Evolutionary conservation across 2,329 filamentous ascomycete genomes (phyloP).

Genomic region (Knufia fluminis): DNA sequence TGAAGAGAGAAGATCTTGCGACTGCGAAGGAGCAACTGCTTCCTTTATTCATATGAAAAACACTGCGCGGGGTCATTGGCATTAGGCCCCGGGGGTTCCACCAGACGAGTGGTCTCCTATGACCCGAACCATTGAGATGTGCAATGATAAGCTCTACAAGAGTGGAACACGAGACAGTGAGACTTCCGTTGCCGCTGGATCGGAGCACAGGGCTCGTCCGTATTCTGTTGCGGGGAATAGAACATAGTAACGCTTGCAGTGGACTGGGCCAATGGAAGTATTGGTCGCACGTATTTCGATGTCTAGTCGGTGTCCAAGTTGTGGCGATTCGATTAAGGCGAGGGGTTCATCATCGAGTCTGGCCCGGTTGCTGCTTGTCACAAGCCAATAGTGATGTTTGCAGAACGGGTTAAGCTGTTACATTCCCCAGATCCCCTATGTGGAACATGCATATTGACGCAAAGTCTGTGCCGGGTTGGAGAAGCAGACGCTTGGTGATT

Average conservation of each 20-base stretch:
- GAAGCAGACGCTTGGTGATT: not conserved
- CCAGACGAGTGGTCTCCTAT: slow-evolving; percentile 18
- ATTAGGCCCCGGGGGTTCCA: not conserved
- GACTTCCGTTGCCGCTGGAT: slow-evolving; percentile 4
- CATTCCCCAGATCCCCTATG: not conserved
- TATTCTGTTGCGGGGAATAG: slow-evolving; percentile 2
- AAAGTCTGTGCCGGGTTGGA: not conserved
- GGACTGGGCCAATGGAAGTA: slow-evolving; percentile 7
- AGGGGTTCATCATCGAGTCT: slow-evolving; percentile 7
- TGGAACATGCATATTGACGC: slow-evolving; percentile 1
- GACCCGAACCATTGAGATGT: slow-evolving; percentile 19
- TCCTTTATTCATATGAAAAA: slow-evolving; percentile 19
- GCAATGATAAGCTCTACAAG: not conserved
- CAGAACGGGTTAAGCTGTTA: no score
- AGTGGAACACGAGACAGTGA: slow-evolving; percentile 1
- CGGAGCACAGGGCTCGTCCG: not conserved
- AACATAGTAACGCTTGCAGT: not conserved
- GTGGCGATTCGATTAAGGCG: slow-evolving; percentile 4
- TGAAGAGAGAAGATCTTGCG: slow-evolving; percentile 6
- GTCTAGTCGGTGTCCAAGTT: not conserved
- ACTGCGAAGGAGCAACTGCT: slow-evolving; percentile 5
- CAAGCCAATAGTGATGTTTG: not conserved
- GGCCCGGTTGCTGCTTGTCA: not conserved
- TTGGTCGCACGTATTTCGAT: not conserved
- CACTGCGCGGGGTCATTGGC: slow-evolving; percentile 17